A percentile compares a stretch with the other conserved stretches of the same genome.
Conservation (phyloP, 805 yeast species). For the Yamadazyma nakazawae region DNA sequence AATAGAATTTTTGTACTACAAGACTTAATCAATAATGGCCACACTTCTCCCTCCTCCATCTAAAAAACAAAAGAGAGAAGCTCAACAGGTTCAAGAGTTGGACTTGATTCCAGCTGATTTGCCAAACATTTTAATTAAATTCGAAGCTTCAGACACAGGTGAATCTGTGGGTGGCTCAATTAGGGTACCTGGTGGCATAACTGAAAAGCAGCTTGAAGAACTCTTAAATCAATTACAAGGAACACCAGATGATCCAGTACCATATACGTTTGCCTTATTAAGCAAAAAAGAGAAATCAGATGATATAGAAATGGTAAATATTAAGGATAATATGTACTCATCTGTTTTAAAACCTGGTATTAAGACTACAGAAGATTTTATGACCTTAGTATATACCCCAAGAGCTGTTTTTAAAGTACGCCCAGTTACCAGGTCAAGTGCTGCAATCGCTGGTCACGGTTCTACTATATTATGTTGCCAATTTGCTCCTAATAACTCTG, state of each 20-base stretch:
- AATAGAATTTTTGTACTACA: not conserved
- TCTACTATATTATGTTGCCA: conserved; percentile 88
- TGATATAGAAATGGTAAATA: conserved; percentile 56
- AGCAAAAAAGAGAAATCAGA: conserved; percentile 33
- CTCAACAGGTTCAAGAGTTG: conserved; percentile 77
- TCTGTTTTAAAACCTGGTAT: conserved; percentile 84
- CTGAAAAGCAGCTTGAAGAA: conserved; percentile 84
- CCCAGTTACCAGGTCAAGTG: conserved; percentile 85
- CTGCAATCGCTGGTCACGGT: conserved; percentile 94
- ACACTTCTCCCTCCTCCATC: conserved; percentile 92
- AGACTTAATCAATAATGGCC: conserved; percentile 54
- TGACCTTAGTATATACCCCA: conserved; percentile 90
- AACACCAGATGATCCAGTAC: conserved; percentile 76
- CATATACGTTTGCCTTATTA: conserved; percentile 78
- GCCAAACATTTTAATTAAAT: conserved; percentile 83
- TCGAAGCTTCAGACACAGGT: conserved; percentile 93
- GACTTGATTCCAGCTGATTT: conserved; percentile 70
- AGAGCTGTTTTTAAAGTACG: conserved; percentile 91
- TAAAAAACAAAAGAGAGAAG: conserved; percentile 79
- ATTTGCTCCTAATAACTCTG: conserved; percentile 86
- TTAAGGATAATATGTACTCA: conserved; percentile 70
- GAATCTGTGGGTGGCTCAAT: conserved; percentile 78
- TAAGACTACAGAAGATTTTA: conserved; percentile 87
- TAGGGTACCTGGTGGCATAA: conserved; percentile 87
- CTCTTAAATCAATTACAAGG: conserved; percentile 76